Conservation (phyloP, 2,329 filamentous ascomycete species). For the Colletotrichum sp. region DNA sequence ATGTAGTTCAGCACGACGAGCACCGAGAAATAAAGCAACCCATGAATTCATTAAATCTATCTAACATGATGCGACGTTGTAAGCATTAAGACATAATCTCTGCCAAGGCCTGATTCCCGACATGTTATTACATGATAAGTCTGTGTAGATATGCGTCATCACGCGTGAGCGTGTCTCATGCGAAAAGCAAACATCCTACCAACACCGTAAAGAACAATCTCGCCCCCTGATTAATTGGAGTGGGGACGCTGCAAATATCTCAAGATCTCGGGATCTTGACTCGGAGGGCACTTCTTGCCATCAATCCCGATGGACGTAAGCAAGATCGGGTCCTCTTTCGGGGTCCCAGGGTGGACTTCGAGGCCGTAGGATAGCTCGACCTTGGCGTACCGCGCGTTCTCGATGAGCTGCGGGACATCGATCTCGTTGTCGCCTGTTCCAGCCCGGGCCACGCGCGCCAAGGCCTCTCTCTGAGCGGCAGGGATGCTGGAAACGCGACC, state of each 20-base stretch:
- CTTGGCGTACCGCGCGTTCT: conserved; percentile 12
- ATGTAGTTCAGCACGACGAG: not conserved
- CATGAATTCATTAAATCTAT: not conserved
- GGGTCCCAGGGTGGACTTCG: conserved; percentile 45
- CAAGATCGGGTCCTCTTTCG: conserved; percentile 42
- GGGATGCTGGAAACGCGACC: conserved; percentile 24
- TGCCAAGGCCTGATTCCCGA: not conserved
- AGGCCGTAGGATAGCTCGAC: conserved; percentile 23
- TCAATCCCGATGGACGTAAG: conserved; percentile 28
- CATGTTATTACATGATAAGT: not conserved
- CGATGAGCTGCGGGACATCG: conserved; percentile 17
- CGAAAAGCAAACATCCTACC: not conserved
- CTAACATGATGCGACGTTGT: not conserved
- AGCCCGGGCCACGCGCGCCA: conserved; percentile 7
- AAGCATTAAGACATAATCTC: not conserved
- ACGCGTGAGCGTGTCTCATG: not conserved
- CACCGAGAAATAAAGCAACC: not conserved
- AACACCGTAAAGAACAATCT: not conserved
- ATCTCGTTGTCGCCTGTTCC: conserved; percentile 16
- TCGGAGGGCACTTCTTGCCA: conserved; percentile 37
- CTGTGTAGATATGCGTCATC: not conserved
- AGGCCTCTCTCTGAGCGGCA: conserved; percentile 23
- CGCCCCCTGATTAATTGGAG: not conserved
- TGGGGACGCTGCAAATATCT: not conserved
- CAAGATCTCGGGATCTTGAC: conserved; percentile 40